phyloP scores from a whole-genome alignment of 1,139 yeast genomes.

The Candida tetrigidarum region DNA sequence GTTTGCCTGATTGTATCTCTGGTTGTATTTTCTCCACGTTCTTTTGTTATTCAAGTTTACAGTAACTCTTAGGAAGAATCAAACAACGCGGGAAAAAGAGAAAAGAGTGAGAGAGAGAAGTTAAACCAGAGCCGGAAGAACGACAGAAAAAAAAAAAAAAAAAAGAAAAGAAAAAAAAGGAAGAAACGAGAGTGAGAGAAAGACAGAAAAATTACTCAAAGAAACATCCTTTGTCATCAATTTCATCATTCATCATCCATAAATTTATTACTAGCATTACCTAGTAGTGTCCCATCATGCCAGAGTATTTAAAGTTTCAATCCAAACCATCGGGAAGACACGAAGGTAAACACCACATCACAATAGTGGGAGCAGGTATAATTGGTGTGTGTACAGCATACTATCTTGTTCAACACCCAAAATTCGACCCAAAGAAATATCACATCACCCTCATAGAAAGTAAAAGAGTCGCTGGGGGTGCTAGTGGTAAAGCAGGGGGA shows the following conservation, averaged over 20 bases:
- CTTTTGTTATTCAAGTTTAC: background rate
- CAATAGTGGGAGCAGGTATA: slow-evolving; percentile 92
- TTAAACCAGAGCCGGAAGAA: background rate
- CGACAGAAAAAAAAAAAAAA: background rate
- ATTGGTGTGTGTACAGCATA: slow-evolving; percentile 96
- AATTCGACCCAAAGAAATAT: slow-evolving; percentile 69
- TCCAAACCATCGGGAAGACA: slow-evolving; percentile 58
- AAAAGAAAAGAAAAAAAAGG: background rate
- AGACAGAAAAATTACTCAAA: slow-evolving; percentile 3
- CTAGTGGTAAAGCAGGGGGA: slow-evolving; percentile 98
- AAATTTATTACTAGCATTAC: background rate
- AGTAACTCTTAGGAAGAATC: no score
- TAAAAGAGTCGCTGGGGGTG: slow-evolving; percentile 95
- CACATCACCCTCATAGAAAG: slow-evolving; percentile 91
- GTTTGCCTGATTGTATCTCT: background rate
- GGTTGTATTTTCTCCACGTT: background rate
- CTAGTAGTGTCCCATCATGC: slow-evolving; percentile 21
- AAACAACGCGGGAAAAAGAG: background rate
- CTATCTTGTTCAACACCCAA: slow-evolving; percentile 81
- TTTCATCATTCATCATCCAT: background rate
- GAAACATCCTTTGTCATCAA: slow-evolving; percentile 1
- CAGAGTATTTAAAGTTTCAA: slow-evolving; percentile 42
- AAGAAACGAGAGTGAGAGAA: background rate
- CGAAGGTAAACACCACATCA: slow-evolving; percentile 67
- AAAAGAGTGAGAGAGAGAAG: slow-evolving; percentile 1